Base-by-base conservation (phyloP, 2,329 filamentous ascomycete genomes). In the Ophiostoma piceae region DNA sequence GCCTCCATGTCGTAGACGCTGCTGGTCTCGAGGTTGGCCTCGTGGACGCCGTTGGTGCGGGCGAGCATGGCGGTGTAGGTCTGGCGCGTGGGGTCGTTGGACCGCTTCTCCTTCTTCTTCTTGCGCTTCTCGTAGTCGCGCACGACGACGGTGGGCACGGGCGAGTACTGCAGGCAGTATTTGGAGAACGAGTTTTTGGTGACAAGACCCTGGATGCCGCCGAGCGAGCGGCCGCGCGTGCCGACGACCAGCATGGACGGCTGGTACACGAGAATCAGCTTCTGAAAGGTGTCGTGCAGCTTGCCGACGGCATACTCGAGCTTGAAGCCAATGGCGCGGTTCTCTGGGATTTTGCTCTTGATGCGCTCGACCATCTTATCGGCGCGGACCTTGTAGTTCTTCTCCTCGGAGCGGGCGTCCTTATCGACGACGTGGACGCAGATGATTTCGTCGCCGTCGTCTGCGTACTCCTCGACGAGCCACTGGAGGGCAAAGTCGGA, bases 401-500 rank as follows among this genome's bases (percentile, higher is more conserved):
- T 89, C 70, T 88, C 86, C 73, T 90, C 86, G 16, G 84, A 83
- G 68, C 90, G 90, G 68, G 88, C 85, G 73, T 94, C 91, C 77
- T 92, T 94, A 76, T 97, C 93, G 62, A 96, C 86, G 2, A 96
- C 94, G 68, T 92, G 86, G 67, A 97, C 85, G 79, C 94, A 97
- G 9, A 97, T 91, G 70, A 97, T 90, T 79, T 97, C 92, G 77
- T 97, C 94, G 22, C 94, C 93, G 76, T 97, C 94, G 75, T 97
- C 93, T 57, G 97, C 92, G 70, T 97, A 84, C 79, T 96, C 92
- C 75, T 96, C 92, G 54, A 97, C 87, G 67, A 97, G 84, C 93
- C 93, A 97, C 79, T 96, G 92, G 22, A 97, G 83, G 19, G 94
- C 94, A 79, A 94, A 95, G 73, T 96, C 92, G 7, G 92, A 96